Conservation (phyloP, 2,329 filamentous ascomycete genomes). For the Stemphylium beticola region DNA sequence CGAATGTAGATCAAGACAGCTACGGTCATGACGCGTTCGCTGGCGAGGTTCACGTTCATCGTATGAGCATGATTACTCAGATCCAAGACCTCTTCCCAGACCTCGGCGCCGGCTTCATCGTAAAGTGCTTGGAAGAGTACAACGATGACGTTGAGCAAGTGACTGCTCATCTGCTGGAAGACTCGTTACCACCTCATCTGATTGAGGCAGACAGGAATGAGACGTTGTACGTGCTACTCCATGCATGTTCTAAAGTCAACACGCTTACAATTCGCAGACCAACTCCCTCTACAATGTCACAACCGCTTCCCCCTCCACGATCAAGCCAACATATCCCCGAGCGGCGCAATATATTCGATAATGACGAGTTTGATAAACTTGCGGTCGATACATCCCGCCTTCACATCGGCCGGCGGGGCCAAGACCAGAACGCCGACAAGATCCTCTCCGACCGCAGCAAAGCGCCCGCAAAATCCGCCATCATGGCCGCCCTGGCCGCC, state of each 20-base stretch:
- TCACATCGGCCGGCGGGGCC: conserved; percentile 77
- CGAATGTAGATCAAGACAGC: conserved; percentile 45
- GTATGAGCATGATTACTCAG: conserved; percentile 82
- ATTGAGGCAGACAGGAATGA: conserved; percentile 68
- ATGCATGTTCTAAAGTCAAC: not conserved
- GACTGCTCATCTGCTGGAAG: conserved; percentile 80
- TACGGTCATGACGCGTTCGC: conserved; percentile 44
- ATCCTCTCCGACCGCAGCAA: conserved; percentile 69
- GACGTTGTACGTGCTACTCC: conserved; percentile 56
- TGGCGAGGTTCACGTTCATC: conserved; percentile 73
- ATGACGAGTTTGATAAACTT: conserved; percentile 75
- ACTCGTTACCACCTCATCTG: conserved; percentile 73
- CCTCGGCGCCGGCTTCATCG: conserved; percentile 80
- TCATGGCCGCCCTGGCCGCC: conserved; percentile 82
- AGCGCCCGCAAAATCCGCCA: conserved; percentile 80
- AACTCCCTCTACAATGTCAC: conserved; percentile 14
- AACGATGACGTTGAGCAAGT: conserved; percentile 77
- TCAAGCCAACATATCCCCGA: conserved; percentile 63
- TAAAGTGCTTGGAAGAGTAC: conserved; percentile 80
- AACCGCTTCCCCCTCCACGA: conserved; percentile 60
- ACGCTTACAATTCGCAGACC: conserved; percentile 29
- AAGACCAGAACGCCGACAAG: conserved; percentile 71
- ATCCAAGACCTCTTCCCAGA: conserved; percentile 95
- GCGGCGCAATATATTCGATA: conserved; percentile 77
- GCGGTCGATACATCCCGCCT: conserved; percentile 70